Conservation (phyloP, 2,329 filamentous ascomycete genomes). For the Colletotrichum karsti region DNA sequence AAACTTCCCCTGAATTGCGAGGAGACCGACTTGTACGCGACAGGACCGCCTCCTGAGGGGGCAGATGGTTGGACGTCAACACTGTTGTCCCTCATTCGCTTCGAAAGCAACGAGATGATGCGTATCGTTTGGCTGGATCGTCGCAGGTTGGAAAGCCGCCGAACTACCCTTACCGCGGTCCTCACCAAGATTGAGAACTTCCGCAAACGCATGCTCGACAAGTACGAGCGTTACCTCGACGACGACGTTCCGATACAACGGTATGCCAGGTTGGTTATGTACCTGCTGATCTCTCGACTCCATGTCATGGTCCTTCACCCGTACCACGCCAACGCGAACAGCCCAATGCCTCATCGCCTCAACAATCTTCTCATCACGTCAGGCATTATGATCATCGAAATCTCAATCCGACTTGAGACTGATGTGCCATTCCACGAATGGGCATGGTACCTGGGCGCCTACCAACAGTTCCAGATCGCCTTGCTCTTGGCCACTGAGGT, state of each 20-base stretch:
- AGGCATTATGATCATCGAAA: conserved; percentile 60
- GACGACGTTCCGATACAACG: conserved; percentile 68
- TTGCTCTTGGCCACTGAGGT: conserved; percentile 75
- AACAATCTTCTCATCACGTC: conserved; percentile 71
- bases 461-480: conserved; percentile 77
- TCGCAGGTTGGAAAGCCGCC: conserved; percentile 68
- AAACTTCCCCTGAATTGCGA: conserved; percentile 76
- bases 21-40: conserved; percentile 66
- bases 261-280: conserved; percentile 71
- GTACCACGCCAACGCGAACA: conserved; percentile 61
- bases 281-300: conserved; percentile 68
- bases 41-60: conserved; percentile 50
- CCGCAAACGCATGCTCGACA: conserved; percentile 68
- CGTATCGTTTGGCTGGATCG: conserved; percentile 76
- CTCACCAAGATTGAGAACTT: conserved; percentile 76
- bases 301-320: conserved; percentile 75
- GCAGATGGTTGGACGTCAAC: conserved; percentile 71
- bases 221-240: conserved; percentile 71
- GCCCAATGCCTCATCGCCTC: conserved; percentile 67
- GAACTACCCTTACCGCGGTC: conserved; percentile 69
- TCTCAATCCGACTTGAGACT: conserved; percentile 55
- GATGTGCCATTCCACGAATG: conserved; percentile 60
- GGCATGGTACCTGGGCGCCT: conserved; percentile 76
- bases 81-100: conserved; percentile 73
- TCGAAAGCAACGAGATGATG: conserved; percentile 79